Evolutionary conservation across 169 alveolate genomes (phyloP).

Genomic region (Plasmodium gaboni): DNA sequence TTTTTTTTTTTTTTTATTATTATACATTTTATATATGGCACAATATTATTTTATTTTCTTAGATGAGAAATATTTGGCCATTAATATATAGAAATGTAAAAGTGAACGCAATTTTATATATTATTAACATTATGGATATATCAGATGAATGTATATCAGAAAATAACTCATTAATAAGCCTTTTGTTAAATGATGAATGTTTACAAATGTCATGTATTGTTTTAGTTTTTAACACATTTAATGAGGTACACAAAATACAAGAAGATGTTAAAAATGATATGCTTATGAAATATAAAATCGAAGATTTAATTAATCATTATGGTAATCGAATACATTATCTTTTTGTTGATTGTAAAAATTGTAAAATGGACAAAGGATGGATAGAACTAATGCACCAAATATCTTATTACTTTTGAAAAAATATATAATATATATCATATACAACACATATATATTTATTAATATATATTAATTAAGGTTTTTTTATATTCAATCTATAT

Average conservation of each 20-base stretch:
- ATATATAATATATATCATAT: background rate
- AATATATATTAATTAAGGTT: too few relatives aligned
- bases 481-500: too few relatives aligned
- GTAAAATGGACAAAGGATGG: slow-evolving; percentile 67
- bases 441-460: too few relatives aligned
- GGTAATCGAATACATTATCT: slow-evolving; percentile 73
- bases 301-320: slow-evolving; percentile 64
- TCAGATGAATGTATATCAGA: slow-evolving; percentile 61
- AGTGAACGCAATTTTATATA: slow-evolving; percentile 66
- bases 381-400: slow-evolving; percentile 53
- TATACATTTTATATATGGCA: background rate
- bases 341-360: slow-evolving; percentile 75
- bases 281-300: slow-evolving; percentile 46
- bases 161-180: slow-evolving; percentile 49
- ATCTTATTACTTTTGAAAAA: slow-evolving; percentile 49
- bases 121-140: slow-evolving; percentile 75
- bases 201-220: slow-evolving; percentile 68
- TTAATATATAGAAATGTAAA: slow-evolving; percentile 60
- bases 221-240: slow-evolving; percentile 72
- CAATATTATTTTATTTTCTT: background rate
- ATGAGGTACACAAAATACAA: slow-evolving; percentile 46
- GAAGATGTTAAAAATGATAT: slow-evolving; percentile 50
- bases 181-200: slow-evolving; percentile 63
- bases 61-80: slow-evolving; percentile 75
- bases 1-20: slow-evolving; percentile 12